Conservation (phyloP, 176 grass and related monocot species). For the Hsuehochloa calcarea region DNA sequence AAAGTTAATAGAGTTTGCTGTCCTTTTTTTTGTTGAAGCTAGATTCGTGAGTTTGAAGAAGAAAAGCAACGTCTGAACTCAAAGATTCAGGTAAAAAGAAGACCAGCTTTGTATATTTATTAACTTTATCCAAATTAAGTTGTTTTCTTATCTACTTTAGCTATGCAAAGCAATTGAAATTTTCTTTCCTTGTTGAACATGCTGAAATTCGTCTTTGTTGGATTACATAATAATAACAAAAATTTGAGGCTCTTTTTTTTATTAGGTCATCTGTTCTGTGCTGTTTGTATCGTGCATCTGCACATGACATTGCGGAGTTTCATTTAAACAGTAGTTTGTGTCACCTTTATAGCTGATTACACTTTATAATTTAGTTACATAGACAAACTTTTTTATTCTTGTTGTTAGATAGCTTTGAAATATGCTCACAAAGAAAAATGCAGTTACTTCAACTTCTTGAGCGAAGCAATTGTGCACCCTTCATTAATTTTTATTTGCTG, state of each 20-base stretch:
- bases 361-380: constrained; percentile 23
- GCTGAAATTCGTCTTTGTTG: constrained; percentile 8
- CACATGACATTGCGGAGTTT: not conserved
- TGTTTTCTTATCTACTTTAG: not conserved
- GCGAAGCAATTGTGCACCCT: not conserved
- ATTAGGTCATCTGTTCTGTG: constrained; percentile 11
- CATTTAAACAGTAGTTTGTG: not conserved
- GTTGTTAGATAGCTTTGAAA: constrained; percentile 12
- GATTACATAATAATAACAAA: constrained; percentile 18
- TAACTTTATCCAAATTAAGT: not conserved
- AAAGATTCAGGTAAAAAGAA: constrained; percentile 83
- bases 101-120: not conserved
- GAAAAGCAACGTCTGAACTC: constrained; percentile 95
- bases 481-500: constrained; percentile 1
- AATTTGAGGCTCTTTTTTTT: not conserved
- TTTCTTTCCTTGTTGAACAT: not conserved
- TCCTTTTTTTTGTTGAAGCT: constrained; percentile 38
- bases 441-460: constrained; percentile 14
- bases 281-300: not conserved
- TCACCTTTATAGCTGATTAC: constrained; percentile 3
- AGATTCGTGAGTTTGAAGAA: constrained; percentile 97
- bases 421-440: not conserved
- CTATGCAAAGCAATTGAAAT: constrained; percentile 12
- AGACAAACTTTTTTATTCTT: not conserved
- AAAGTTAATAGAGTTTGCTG: constrained; percentile 21